Conservation (phyloP, 257 asterid genomes). For the Lycium barbarum region DNA sequence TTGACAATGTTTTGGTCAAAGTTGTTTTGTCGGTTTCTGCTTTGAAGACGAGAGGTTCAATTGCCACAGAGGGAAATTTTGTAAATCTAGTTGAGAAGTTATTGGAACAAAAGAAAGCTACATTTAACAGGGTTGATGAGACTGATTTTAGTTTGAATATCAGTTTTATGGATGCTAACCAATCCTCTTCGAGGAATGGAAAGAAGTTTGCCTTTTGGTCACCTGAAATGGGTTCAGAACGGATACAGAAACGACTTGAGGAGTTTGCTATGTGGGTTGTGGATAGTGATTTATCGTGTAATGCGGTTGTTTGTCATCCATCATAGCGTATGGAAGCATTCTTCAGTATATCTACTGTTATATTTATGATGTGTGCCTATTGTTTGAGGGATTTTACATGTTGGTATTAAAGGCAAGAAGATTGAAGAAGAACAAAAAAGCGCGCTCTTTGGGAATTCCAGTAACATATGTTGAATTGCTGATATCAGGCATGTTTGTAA, state of each 20-base stretch:
- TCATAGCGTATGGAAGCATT: constrained; percentile 42
- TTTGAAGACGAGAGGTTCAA: constrained; percentile 44
- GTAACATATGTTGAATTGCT: neutral
- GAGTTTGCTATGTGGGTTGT: constrained; percentile 62
- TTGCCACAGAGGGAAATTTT: constrained; percentile 41
- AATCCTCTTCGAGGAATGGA: constrained; percentile 39
- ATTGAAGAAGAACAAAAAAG: neutral
- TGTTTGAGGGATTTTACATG: neutral
- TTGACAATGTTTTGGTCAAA: constrained; percentile 46
- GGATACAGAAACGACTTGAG: constrained; percentile 60
- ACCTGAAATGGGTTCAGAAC: constrained; percentile 44
- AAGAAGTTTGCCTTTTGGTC: constrained; percentile 69
- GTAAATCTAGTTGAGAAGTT: constrained; percentile 57
- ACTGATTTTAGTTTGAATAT: constrained; percentile 53
- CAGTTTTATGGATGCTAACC: constrained; percentile 41
- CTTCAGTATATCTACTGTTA: neutral
- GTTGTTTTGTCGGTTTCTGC: constrained; percentile 46
- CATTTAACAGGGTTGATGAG: constrained; percentile 57
- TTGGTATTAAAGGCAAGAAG: neutral
- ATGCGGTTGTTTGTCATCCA: constrained; percentile 74
- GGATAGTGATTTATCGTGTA: constrained; percentile 76
- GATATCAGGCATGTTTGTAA: neutral
- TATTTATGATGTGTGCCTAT: neutral
- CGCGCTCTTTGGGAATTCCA: neutral
- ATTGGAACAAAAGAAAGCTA: constrained; percentile 50